phyloP scores from a whole-genome alignment of 805 yeast species.

The Saturnispora zaruensis region DNA sequence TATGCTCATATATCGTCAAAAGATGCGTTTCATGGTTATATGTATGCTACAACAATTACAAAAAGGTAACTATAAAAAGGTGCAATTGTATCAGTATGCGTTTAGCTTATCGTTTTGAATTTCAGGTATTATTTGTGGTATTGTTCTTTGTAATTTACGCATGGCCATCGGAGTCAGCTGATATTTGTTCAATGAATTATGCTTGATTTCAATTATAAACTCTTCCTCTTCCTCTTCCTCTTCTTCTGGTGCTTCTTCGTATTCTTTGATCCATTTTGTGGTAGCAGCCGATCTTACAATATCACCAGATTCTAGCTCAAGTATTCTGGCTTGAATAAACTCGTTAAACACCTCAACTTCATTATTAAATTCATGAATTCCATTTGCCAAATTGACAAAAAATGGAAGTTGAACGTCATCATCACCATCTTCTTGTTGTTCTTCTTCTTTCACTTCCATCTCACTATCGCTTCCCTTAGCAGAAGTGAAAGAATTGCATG shows the following conservation, averaged over 20 bases:
- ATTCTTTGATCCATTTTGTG: neutral
- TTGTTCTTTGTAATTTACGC: neutral
- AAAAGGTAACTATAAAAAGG: neutral
- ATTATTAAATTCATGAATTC: slow-evolving; percentile 9
- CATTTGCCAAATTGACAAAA: slow-evolving; percentile 10
- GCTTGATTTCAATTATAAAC: neutral
- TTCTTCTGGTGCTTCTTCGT: neutral
- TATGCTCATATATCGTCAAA: neutral
- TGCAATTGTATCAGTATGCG: neutral
- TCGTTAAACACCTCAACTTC: neutral
- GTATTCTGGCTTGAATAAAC: neutral
- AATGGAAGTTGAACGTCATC: neutral
- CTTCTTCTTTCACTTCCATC: neutral
- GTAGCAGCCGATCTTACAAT: neutral
- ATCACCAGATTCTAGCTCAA: neutral
- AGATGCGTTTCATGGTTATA: neutral
- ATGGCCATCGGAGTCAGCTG: neutral
- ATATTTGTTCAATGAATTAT: neutral
- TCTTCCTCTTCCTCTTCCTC: neutral
- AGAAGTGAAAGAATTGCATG: neutral
- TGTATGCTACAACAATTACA: neutral
- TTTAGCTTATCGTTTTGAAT: neutral
- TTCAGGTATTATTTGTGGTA: neutral
- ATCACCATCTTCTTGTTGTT: neutral
- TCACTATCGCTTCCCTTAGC: neutral